Base-by-base conservation (phyloP, 139 green algal species). In the Asterochloris erici region DNA sequence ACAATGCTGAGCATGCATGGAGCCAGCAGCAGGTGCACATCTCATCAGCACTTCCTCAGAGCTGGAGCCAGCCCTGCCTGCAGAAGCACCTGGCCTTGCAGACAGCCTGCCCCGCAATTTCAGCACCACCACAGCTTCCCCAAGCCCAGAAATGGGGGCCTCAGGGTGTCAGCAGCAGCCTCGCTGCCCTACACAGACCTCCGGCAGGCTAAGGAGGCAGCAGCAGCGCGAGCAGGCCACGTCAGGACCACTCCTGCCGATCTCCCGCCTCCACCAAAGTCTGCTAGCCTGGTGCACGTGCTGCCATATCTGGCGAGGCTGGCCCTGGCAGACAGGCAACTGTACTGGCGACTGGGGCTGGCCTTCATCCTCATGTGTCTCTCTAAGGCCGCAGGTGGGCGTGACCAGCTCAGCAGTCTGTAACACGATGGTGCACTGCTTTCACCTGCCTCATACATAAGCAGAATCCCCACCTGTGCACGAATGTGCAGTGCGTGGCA, bases 251-350 rank as follows among this genome's bases (percentile, higher is more conserved):
- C 38, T 54, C 82, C 82, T 47, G 54, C 73, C 11, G 12, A 78
- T 12, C 68, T 86, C 54, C 83, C 83, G 17, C 70, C 78, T 1
- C 73, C 83, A n/a, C 83, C 83, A 38, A 81, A 79, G 23, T 68
- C 29, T 71, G 73, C 70, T 10, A 77, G 78, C 15, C 68, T 86
- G 15, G 26, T 70, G 78, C 78, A 84, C 14, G 79, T 98, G 38
- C 77, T 97, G 77, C 93, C 93, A 12, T 98, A 97, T 82, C 83
- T 98, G 9, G 62, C 86, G 14, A 82, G 83, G 21, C 86, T 98
- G 17, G 94, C 94, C 0, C 60, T 96, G 24, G 82, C 84, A 54
- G 91, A 98, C 70, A 63, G 77, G 21, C 84, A 92, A 64, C 82
- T 96, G 19, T 86, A 84, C 17, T 97, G 95, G 94, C 74, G 95